A percentile compares a stretch with the other conserved stretches of the same genome.
These are phyloP conservation scores for Bathelium albidoporum DNA, from an alignment of 495 filamentous ascomycete genomes.

Conservation along the genomic window DNA sequence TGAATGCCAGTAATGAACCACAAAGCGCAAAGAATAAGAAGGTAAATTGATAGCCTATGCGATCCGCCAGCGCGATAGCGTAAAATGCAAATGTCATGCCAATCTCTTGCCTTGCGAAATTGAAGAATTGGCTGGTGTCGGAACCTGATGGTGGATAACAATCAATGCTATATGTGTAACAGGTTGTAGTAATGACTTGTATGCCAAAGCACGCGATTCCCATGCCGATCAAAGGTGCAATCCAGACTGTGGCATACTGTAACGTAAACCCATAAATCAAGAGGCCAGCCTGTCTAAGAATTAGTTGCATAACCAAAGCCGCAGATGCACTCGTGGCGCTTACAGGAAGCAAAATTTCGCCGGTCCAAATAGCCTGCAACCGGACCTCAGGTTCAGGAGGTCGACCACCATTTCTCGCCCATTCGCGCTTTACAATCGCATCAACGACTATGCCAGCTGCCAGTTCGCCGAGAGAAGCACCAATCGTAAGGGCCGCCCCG, in stretches of 20 bases:
- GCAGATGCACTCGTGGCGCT: background rate
- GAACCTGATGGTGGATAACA: background rate
- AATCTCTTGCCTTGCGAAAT: slow-evolving; percentile 10
- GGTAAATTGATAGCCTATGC: slow-evolving; percentile 9
- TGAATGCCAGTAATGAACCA: slow-evolving; percentile 7
- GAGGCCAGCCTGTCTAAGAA: background rate
- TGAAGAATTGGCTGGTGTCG: slow-evolving; percentile 6
- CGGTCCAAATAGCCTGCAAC: slow-evolving; percentile 12
- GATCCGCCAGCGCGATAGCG: slow-evolving; percentile 5
- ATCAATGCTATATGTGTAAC: slow-evolving; percentile 10
- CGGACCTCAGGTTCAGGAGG: slow-evolving; percentile 13
- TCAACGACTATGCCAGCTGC: slow-evolving; percentile 12
- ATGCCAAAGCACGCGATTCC: slow-evolving; percentile 11
- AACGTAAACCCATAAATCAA: slow-evolving; percentile 3
- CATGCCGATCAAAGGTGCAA: slow-evolving; percentile 9
- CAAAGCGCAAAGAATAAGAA: slow-evolving; percentile 9
- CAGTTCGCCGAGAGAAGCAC: slow-evolving; percentile 8
- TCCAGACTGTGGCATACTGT: slow-evolving; percentile 10
- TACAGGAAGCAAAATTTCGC: slow-evolving; percentile 12
- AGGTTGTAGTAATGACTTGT: slow-evolving; percentile 13
- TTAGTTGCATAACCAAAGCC: background rate
- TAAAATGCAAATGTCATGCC: slow-evolving; percentile 13
- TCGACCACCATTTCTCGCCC: slow-evolving; percentile 7
- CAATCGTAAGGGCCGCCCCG: slow-evolving; percentile 12
- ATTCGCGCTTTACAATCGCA: slow-evolving; percentile 11